A percentile compares a stretch with the other conserved stretches of the same genome.
These are phyloP conservation scores for Oryza coarctata DNA, from an alignment of 176 grass and related monocot species.

Conservation along the genomic window DNA sequence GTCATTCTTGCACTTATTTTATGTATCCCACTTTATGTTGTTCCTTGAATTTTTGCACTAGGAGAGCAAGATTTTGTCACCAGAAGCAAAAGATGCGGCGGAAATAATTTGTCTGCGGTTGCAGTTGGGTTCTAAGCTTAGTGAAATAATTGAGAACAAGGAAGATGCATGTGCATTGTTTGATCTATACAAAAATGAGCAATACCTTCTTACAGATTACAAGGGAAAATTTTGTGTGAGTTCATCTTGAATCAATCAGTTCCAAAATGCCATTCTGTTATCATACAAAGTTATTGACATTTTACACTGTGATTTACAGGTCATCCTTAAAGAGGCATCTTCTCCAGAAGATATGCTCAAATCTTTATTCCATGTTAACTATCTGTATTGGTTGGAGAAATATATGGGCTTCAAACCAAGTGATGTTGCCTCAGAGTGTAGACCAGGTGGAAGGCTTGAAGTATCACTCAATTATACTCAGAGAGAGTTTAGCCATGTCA, in stretches of 20 bases:
- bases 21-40: neutral
- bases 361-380: slow-evolving; percentile 89
- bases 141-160: slow-evolving; percentile 69
- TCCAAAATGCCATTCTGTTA: slow-evolving; percentile 1
- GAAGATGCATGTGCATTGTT: slow-evolving; percentile 79
- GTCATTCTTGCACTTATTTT: slow-evolving; percentile 1
- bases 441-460: slow-evolving; percentile 70
- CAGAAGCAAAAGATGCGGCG: slow-evolving; percentile 87
- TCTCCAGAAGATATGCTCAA: slow-evolving; percentile 91
- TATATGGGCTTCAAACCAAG: slow-evolving; percentile 61
- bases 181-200: slow-evolving; percentile 82
- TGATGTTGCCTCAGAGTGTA: slow-evolving; percentile 51
- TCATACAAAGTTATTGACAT: neutral
- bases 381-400: slow-evolving; percentile 94
- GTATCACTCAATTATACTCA: slow-evolving; percentile 75
- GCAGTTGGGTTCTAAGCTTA: slow-evolving; percentile 81
- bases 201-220: slow-evolving; percentile 69
- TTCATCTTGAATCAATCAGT: slow-evolving; percentile 28
- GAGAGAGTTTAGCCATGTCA: slow-evolving; percentile 78
- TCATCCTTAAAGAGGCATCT: slow-evolving; percentile 87
- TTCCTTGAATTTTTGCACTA: slow-evolving; percentile 23
- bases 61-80: slow-evolving; percentile 64
- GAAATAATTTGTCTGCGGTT: slow-evolving; percentile 60
- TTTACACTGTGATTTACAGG: slow-evolving; percentile 39
- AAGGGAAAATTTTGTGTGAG: slow-evolving; percentile 83